Conservation (phyloP, 2,329 filamentous ascomycete species). For the Diplodia seriata region DNA sequence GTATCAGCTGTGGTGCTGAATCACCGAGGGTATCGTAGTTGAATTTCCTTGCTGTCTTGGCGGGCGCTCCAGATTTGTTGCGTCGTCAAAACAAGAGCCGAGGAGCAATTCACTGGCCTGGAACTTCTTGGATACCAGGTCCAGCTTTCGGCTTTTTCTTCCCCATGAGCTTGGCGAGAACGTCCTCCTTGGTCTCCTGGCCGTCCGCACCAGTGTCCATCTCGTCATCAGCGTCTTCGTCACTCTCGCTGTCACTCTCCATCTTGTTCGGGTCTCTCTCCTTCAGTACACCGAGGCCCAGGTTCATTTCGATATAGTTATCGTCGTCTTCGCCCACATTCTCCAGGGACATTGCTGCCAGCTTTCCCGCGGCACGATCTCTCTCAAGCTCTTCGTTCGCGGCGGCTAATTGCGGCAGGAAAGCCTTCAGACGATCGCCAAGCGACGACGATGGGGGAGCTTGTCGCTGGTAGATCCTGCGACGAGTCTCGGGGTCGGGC, state of each 20-base stretch:
- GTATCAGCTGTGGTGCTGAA: neutral
- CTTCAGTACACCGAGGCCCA: conserved; percentile 57
- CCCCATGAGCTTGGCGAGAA: conserved; percentile 49
- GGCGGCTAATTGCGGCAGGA: conserved; percentile 52
- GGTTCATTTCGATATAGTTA: conserved; percentile 53
- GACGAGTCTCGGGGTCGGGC: conserved; percentile 8
- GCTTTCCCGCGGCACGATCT: conserved; percentile 48
- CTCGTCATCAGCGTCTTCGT: conserved; percentile 34
- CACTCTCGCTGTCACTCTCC: conserved; percentile 37
- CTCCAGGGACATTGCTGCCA: conserved; percentile 48
- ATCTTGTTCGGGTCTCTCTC: conserved; percentile 44
- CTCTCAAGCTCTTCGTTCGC: conserved; percentile 53
- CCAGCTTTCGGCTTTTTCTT: conserved; percentile 37
- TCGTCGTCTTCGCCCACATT: conserved; percentile 41
- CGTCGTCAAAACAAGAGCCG: neutral
- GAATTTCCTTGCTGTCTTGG: neutral
- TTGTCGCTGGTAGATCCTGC: conserved; percentile 29
- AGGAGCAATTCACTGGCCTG: conserved; percentile 34
- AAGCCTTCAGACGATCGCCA: conserved; percentile 47
- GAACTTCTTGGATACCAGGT: conserved; percentile 44
- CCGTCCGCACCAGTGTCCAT: conserved; percentile 33
- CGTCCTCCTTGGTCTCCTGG: conserved; percentile 36
- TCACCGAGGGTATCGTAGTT: neutral
- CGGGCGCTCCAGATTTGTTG: neutral
- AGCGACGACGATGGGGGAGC: neutral